phyloP scores from a whole-genome alignment of 176 grass and related monocot genomes.

The Aechmea fasciata region DNA sequence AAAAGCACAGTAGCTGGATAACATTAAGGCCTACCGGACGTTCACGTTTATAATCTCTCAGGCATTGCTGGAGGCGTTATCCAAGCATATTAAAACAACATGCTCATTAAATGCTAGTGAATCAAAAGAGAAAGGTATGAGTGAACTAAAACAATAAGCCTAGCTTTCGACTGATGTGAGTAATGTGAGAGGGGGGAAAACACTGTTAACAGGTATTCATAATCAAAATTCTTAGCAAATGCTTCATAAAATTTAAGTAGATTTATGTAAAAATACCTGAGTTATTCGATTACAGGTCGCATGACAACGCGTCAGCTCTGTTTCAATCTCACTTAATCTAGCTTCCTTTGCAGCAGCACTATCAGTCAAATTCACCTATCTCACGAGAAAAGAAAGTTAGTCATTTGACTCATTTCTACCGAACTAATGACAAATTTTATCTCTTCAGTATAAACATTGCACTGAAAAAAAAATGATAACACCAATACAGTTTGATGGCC shows the following conservation, averaged over 20 bases:
- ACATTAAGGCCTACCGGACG: neutral
- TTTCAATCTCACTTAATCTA: conserved; percentile 59
- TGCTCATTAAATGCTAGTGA: no score
- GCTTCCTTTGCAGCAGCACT: conserved; percentile 54
- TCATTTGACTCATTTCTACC: neutral
- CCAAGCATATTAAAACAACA: no score
- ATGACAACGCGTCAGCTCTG: conserved; percentile 53
- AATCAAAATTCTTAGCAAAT: neutral
- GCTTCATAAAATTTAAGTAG: neutral
- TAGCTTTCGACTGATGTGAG: no score
- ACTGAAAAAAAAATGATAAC: no score
- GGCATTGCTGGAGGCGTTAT: no score
- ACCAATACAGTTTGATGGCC: no score
- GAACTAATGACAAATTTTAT: neutral
- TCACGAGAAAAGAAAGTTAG: conserved; percentile 5
- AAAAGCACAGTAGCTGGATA: no score
- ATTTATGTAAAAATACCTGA: conserved; percentile 42
- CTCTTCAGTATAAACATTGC: no score
- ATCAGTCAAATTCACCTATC: conserved; percentile 66
- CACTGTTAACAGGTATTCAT: no score
- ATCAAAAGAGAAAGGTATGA: no score
- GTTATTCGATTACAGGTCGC: conserved; percentile 64
- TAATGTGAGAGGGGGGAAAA: no score
- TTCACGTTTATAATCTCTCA: neutral
- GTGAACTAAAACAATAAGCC: no score